These are phyloP conservation scores for Phytopythium oedochilum DNA, from an alignment of 352 stramenopile genomes.

Conservation along the genomic window DNA sequence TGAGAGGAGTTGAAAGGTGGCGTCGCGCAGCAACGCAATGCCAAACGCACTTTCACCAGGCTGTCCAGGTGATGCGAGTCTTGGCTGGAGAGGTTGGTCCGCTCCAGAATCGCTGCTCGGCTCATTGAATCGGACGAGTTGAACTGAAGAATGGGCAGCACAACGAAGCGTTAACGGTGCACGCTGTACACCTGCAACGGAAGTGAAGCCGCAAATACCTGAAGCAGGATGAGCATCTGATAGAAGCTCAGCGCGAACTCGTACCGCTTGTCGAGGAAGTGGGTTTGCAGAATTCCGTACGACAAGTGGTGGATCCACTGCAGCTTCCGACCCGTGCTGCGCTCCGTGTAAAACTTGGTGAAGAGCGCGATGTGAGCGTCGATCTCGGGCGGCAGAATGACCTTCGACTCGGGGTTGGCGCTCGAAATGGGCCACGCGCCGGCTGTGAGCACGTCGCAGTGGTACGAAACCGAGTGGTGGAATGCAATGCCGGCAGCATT, in stretches of 20 bases:
- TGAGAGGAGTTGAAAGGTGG: no score
- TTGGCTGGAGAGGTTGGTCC: conserved; percentile 53
- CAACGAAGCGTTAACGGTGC: no score
- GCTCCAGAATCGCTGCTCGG: conserved; percentile 26
- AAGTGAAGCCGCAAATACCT: conserved; percentile 22
- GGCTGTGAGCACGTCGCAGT: conserved; percentile 80
- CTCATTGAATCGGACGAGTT: conserved; percentile 45
- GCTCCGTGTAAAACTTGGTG: conserved; percentile 75
- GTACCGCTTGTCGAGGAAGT: conserved; percentile 71
- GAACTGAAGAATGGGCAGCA: no score
- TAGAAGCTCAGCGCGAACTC: conserved; percentile 83
- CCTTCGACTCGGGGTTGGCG: conserved; percentile 36
- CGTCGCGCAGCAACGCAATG: no score
- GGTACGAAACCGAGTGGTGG: conserved; percentile 53
- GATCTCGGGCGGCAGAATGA: conserved; percentile 52
- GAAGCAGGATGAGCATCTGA: conserved; percentile 75
- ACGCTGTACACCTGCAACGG: background rate
- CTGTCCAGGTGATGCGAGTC: conserved; percentile 70
- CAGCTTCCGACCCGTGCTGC: conserved; percentile 73
- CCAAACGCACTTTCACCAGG: conserved; percentile 68
- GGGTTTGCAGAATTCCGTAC: conserved; percentile 62
- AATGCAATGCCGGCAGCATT: conserved; percentile 46
- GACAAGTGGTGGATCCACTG: conserved; percentile 79
- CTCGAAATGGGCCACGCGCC: conserved; percentile 82
- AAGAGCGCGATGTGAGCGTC: conserved; percentile 67